phyloP scores from a whole-genome alignment of 768 basidiomycete genomes.

The Pisolithus microcarpus region DNA sequence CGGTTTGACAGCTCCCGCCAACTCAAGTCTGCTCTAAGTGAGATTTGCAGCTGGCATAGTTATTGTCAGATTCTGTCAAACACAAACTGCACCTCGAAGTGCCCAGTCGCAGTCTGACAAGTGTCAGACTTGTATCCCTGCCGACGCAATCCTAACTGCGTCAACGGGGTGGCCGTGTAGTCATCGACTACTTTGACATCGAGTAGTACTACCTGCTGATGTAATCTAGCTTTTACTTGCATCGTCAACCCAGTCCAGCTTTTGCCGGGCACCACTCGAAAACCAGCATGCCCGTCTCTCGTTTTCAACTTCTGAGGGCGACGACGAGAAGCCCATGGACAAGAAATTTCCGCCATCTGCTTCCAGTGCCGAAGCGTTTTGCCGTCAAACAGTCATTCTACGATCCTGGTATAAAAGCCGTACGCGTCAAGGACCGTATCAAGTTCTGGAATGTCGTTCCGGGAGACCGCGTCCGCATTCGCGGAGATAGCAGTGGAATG shows the following conservation, averaged over 20 bases:
- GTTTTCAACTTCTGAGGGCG: slow-evolving; percentile 37
- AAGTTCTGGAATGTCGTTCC: slow-evolving; percentile 86
- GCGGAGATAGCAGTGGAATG: slow-evolving; percentile 52
- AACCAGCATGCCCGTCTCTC: slow-evolving; percentile 23
- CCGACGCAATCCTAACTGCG: too few relatives aligned
- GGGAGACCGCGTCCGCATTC: slow-evolving; percentile 69
- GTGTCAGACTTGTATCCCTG: too few relatives aligned
- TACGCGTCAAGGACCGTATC: slow-evolving; percentile 60
- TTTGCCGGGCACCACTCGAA: background rate
- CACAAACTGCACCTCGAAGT: too few relatives aligned
- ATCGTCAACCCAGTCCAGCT: background rate
- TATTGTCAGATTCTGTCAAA: too few relatives aligned
- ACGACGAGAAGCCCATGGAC: slow-evolving; percentile 50
- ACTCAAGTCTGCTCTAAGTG: too few relatives aligned
- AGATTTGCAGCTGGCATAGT: too few relatives aligned
- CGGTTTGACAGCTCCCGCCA: too few relatives aligned
- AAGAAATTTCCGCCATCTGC: slow-evolving; percentile 60
- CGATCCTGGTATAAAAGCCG: slow-evolving; percentile 44
- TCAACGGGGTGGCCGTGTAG: too few relatives aligned
- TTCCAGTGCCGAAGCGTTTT: slow-evolving; percentile 53
- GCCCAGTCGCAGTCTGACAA: too few relatives aligned
- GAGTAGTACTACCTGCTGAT: too few relatives aligned
- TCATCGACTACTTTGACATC: too few relatives aligned
- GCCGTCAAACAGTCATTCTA: slow-evolving; percentile 36
- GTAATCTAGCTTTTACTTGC: background rate